These are phyloP conservation scores for Pythium apleroticum DNA, from an alignment of 352 stramenopile species.

Conservation along the genomic window DNA sequence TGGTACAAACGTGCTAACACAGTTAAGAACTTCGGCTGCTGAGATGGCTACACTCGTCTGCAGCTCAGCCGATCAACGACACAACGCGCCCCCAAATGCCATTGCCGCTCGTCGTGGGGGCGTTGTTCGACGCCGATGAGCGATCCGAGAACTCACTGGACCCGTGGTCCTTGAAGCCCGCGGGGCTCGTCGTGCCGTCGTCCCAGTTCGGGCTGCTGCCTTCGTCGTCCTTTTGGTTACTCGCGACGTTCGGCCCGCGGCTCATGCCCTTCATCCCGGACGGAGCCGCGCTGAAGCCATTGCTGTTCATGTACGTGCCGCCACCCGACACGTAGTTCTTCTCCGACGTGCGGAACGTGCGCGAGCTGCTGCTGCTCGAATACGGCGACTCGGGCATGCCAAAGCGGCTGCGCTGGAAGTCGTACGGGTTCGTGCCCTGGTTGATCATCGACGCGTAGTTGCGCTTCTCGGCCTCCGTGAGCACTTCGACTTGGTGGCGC, in stretches of 20 bases:
- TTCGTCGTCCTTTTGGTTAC: slow-evolving; percentile 22
- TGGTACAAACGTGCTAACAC: slow-evolving; percentile 8
- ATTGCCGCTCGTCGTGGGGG: slow-evolving; percentile 5
- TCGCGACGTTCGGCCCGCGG: background rate
- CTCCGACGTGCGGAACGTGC: slow-evolving; percentile 22
- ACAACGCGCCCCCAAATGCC: slow-evolving; percentile 29
- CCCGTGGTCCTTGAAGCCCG: slow-evolving; percentile 25
- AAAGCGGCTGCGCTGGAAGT: slow-evolving; percentile 55
- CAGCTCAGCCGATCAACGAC: slow-evolving; percentile 23
- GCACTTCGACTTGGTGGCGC: slow-evolving; percentile 82
- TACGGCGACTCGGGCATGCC: slow-evolving; percentile 31
- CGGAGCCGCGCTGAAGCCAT: background rate
- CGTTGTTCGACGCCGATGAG: slow-evolving; percentile 26
- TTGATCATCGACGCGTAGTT: slow-evolving; percentile 68
- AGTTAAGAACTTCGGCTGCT: background rate
- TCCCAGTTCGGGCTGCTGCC: slow-evolving; percentile 22
- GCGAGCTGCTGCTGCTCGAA: slow-evolving; percentile 19
- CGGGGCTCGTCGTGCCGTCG: slow-evolving; percentile 21
- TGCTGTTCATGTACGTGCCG: background rate
- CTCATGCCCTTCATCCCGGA: slow-evolving; percentile 3
- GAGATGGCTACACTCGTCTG: slow-evolving; percentile 16
- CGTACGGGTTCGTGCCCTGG: slow-evolving; percentile 59
- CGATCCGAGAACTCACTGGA: slow-evolving; percentile 34
- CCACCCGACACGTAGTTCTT: slow-evolving; percentile 16
- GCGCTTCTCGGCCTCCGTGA: slow-evolving; percentile 79